phyloP scores from a whole-genome alignment of 2,329 filamentous ascomycete genomes.

The Penicillium sp. region DNA sequence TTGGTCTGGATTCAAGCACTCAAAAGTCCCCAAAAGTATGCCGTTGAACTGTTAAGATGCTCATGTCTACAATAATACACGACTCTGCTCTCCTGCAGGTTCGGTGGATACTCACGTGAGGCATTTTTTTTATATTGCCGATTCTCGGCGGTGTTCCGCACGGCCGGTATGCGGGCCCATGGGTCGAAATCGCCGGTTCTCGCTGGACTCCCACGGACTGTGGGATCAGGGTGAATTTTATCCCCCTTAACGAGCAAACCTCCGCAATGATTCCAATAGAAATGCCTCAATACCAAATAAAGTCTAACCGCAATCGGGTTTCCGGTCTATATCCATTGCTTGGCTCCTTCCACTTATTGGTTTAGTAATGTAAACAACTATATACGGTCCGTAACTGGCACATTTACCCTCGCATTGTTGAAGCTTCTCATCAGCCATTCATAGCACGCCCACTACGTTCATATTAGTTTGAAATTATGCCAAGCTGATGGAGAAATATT shows the following conservation, averaged over 20 bases:
- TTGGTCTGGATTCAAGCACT: not conserved
- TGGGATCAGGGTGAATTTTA: constrained; percentile 34
- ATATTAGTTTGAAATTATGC: not conserved
- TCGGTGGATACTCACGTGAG: constrained; percentile 30
- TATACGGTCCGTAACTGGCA: constrained; percentile 7
- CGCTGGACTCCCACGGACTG: constrained; percentile 25
- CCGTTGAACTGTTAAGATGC: constrained; percentile 15
- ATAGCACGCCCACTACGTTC: constrained; percentile 78
- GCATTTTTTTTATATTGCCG: constrained; percentile 34
- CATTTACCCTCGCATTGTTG: constrained; percentile 24
- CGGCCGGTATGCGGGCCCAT: constrained; percentile 35
- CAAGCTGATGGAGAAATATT: not conserved
- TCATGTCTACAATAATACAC: constrained; percentile 14
- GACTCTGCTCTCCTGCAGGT: constrained; percentile 6
- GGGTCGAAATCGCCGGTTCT: constrained; percentile 33
- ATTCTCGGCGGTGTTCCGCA: constrained; percentile 32
- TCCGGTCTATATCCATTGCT: constrained; percentile 26
- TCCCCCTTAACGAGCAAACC: constrained; percentile 35
- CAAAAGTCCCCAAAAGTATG: constrained; percentile 9
- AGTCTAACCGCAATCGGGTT: constrained; percentile 29
- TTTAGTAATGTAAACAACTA: constrained; percentile 9
- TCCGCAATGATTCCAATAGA: constrained; percentile 32
- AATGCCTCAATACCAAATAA: constrained; percentile 33
- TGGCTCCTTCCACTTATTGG: constrained; percentile 4
- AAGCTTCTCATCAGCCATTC: constrained; percentile 75